Evolutionary conservation across 2,329 filamentous ascomycete species (phyloP), one percentile per base, ranked within the genome.

Genomic region (Cordyceps cateniannulata): DNA sequence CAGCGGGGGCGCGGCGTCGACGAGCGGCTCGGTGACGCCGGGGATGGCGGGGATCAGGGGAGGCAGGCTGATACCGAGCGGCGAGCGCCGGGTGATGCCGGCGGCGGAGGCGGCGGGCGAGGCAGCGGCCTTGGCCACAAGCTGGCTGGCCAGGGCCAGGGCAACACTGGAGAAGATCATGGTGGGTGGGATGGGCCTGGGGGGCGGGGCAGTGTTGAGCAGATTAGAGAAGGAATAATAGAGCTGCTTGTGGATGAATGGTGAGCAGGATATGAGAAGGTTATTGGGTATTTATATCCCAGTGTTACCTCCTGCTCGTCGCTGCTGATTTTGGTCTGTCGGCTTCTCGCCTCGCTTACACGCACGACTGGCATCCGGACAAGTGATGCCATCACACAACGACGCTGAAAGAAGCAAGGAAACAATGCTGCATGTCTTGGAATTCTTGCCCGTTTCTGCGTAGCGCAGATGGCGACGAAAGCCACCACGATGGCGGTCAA

Each of bases 1-100:
- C 27, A 85, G 71, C 12, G 83, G 82, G 44, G 80, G 79, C 5
- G 76, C 77, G 51, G 79, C 76, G 24, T 72, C 73, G 12, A 72
- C 71, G n/a, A 87, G 69, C 44, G 81, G 78, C 66, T 83, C 81
- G 5, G 83, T 86, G 14, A 87, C 79, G 27, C 83, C 83, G 0
- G 82, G 82, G 62, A 85, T 85, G 12, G 72, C 70, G 2, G 84
- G 84, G 63, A 86, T 85, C 38, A 85, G 73, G 52, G 82, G 81
- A 52, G 81, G 81, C 3, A 85, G 72, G 25, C 73, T 76, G 61
- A 75, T 66, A 1, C 65, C 69, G 7, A 71, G 73, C 69, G 65
- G 78, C 27, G 60, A 62, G 24, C 59, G 50, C 51, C 32, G 49
- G 50, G 35, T 52, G 32, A 49, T 16, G 38, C 38, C 38, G 16